A percentile compares a stretch with the other conserved stretches of the same genome.
These are phyloP conservation scores for Paspalum vaginatum DNA, from an alignment of 176 grass and related monocot genomes.

Conservation along the genomic window DNA sequence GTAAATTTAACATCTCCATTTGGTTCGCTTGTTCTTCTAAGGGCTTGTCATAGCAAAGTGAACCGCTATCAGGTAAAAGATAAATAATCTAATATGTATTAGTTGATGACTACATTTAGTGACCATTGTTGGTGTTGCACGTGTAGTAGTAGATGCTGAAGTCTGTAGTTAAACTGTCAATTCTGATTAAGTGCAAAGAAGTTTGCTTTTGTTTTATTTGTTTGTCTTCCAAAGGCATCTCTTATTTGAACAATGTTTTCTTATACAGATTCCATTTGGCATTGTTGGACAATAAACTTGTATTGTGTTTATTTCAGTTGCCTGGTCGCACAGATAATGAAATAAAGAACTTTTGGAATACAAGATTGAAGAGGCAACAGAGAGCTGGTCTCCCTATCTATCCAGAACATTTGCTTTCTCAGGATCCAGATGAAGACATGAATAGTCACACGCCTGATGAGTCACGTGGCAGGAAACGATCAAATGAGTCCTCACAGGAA, in stretches of 20 bases:
- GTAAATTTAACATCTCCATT: neutral
- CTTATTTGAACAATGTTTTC: slow-evolving; percentile 6
- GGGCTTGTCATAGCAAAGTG: slow-evolving; percentile 15
- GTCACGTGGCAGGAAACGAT: slow-evolving; percentile 31
- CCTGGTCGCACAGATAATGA: slow-evolving; percentile 85
- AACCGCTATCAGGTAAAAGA: neutral
- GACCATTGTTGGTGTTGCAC: neutral
- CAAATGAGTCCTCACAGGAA: slow-evolving; percentile 31
- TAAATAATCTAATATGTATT: neutral
- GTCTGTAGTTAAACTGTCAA: slow-evolving; percentile 8
- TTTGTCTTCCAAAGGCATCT: slow-evolving; percentile 19
- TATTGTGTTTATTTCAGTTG: slow-evolving; percentile 54
- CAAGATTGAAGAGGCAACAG: slow-evolving; percentile 55
- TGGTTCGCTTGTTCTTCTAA: slow-evolving; percentile 3
- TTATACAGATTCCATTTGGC: neutral
- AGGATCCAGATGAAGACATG: slow-evolving; percentile 45
- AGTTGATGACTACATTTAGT: neutral
- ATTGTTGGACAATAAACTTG: slow-evolving; percentile 13
- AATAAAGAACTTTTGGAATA: slow-evolving; percentile 89
- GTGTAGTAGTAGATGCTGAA: neutral
- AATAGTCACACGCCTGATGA: slow-evolving; percentile 24
- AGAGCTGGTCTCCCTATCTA: slow-evolving; percentile 56
- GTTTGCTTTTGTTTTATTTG: neutral
- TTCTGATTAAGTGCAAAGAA: too few species aligned
- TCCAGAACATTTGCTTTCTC: slow-evolving; percentile 47